phyloP scores from a whole-genome alignment of 768 basidiomycete species.

The Lactifluus pinguis region DNA sequence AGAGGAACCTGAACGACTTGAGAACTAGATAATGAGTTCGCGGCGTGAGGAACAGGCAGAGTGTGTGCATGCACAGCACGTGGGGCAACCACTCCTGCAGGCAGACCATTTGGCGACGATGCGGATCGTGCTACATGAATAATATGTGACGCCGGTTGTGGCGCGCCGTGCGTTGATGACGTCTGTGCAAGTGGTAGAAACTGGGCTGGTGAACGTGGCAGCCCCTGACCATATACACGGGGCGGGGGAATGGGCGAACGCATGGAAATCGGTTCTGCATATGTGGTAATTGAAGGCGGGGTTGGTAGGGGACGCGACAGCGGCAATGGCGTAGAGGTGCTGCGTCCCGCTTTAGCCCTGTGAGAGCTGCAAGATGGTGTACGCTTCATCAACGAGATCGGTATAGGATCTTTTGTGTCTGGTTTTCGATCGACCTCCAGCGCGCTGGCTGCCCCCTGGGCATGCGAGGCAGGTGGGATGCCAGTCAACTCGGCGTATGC shows the following conservation, averaged over 20 bases:
- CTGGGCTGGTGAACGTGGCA: not conserved
- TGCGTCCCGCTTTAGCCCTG: not conserved
- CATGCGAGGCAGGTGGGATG: not conserved
- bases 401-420: not conserved
- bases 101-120: not conserved
- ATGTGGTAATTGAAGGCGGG: constrained; percentile 8
- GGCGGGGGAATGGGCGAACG: not conserved
- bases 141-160: not conserved
- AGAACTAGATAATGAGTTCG: not conserved
- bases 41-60: not conserved
- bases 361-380: not conserved
- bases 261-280: constrained; percentile 4
- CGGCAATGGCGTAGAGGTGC: constrained; percentile 10
- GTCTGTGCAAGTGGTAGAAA: not conserved
- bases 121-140: not conserved
- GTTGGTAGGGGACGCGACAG: constrained; percentile 15
- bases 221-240: not conserved
- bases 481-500: not conserved
- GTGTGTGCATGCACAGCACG: not conserved
- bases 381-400: not conserved
- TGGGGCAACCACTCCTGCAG: constrained; percentile 3
- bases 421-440: not conserved
- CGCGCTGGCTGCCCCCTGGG: not conserved
- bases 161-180: not conserved
- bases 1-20: not conserved